A percentile compares a stretch with the other conserved stretches of the same genome.
These are phyloP conservation scores for Arthrinium puccinioides DNA, from an alignment of 2,329 filamentous ascomycete species.

Conservation along the genomic window DNA sequence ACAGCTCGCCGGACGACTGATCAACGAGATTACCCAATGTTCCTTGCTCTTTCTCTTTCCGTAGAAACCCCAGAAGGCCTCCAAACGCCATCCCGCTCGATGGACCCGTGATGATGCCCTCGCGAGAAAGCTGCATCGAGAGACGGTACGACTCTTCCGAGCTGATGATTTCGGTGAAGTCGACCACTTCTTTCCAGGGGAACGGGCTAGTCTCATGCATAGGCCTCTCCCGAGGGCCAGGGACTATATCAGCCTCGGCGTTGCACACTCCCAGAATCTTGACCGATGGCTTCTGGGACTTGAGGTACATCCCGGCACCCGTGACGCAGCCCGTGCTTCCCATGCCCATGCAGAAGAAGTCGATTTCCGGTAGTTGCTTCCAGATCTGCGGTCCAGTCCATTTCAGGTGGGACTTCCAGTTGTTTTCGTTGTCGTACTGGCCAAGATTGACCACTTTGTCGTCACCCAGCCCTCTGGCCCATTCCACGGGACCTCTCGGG, in stretches of 20 bases:
- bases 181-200: constrained; percentile 49
- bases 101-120: constrained; percentile 53
- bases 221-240: constrained; percentile 47
- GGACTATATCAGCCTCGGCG: constrained; percentile 47
- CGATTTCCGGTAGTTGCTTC: constrained; percentile 48
- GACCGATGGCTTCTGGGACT: constrained; percentile 39
- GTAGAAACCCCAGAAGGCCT: constrained; percentile 42
- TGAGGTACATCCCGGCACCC: constrained; percentile 43
- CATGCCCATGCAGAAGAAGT: constrained; percentile 48
- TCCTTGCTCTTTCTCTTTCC: constrained; percentile 37
- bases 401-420: constrained; percentile 46
- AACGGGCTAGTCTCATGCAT: constrained; percentile 44
- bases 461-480: constrained; percentile 32
- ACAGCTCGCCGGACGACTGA: constrained; percentile 32
- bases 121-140: constrained; percentile 46
- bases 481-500: constrained; percentile 44
- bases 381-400: constrained; percentile 55
- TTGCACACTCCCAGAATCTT: constrained; percentile 41
- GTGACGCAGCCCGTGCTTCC: constrained; percentile 48
- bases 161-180: constrained; percentile 48
- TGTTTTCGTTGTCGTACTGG: constrained; percentile 48
- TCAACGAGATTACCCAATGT: constrained; percentile 35
- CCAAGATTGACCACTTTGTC: constrained; percentile 42
- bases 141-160: constrained; percentile 45
- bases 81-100: constrained; percentile 53